Percentiles rank a stretch among this genome's conserved stretches.
phyloP scores from a whole-genome alignment of 1,284 basidiomycete genomes.

The Clitocybe nebularis region DNA sequence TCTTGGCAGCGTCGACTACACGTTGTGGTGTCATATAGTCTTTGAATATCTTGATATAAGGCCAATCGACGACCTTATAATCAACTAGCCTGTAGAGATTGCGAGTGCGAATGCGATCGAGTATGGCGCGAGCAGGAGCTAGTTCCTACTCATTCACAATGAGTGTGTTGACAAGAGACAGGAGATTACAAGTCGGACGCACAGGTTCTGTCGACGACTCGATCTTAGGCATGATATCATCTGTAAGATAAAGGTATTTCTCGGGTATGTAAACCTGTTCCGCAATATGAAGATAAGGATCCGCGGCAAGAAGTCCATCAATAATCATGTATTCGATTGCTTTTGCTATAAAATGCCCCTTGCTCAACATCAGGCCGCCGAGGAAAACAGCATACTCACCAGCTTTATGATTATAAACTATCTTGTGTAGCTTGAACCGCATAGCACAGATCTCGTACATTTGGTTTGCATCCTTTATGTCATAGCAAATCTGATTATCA shows the following conservation, averaged over 20 bases:
- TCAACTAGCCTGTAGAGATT: constrained; percentile 70
- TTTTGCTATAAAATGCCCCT: constrained; percentile 41
- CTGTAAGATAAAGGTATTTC: constrained; percentile 61
- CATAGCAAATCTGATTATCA: constrained; percentile 68
- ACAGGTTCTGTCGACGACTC: constrained; percentile 50
- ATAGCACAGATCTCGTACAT: constrained; percentile 70
- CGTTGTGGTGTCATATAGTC: constrained; percentile 45
- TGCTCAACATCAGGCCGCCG: background rate
- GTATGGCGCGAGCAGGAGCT: constrained; percentile 50
- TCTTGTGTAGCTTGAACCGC: constrained; percentile 72
- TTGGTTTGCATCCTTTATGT: constrained; percentile 74
- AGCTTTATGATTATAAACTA: constrained; percentile 74
- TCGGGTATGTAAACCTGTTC: constrained; percentile 52
- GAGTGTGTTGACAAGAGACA: background rate
- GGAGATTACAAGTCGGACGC: constrained; percentile 12
- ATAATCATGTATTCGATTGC: constrained; percentile 79
- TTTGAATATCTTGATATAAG: constrained; percentile 34
- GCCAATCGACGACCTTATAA: constrained; percentile 57
- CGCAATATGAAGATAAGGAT: constrained; percentile 58
- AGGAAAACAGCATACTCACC: constrained; percentile 35
- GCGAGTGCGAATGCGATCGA: constrained; percentile 55
- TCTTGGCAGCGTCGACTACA: constrained; percentile 51
- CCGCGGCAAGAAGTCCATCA: constrained; percentile 65
- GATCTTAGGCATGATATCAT: constrained; percentile 58
- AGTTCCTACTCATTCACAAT: constrained; percentile 46